phyloP scores from a whole-genome alignment of 2,329 filamentous ascomycete species.

The Leptographium procerum region DNA sequence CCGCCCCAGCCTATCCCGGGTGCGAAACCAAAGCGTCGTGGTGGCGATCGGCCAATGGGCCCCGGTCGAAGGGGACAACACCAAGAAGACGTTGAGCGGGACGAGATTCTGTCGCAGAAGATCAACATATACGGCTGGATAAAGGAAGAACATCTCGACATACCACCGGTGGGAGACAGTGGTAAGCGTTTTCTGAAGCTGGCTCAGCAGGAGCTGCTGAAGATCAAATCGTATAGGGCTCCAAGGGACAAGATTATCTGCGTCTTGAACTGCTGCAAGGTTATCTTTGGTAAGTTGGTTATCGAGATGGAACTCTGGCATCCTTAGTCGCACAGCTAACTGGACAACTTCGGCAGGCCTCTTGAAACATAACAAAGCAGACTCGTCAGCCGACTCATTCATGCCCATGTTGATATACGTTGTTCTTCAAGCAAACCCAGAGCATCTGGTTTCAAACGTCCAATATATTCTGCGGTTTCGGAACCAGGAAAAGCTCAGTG shows the following conservation, averaged over 20 bases:
- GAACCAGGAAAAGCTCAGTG: conserved; percentile 92
- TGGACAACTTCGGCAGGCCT: conserved; percentile 43
- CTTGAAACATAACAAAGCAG: conserved; percentile 80
- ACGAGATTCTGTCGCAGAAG: conserved; percentile 93
- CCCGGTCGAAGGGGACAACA: conserved; percentile 89
- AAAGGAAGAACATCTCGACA: conserved; percentile 84
- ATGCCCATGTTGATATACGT: conserved; percentile 93
- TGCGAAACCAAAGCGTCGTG: conserved; percentile 56
- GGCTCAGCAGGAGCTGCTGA: conserved; percentile 87
- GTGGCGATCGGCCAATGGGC: conserved; percentile 56
- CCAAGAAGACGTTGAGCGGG: conserved; percentile 93
- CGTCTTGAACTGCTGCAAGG: conserved; percentile 96
- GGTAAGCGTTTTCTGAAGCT: conserved; percentile 79
- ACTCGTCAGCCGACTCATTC: conserved; percentile 93
- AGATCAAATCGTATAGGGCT: conserved; percentile 95
- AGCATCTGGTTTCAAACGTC: conserved; percentile 92
- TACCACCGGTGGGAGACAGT: conserved; percentile 71
- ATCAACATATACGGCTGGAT: conserved; percentile 97
- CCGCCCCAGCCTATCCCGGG: conserved; percentile 63
- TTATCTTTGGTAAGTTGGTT: conserved; percentile 69
- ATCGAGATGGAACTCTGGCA: neutral
- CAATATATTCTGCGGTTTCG: conserved; percentile 96
- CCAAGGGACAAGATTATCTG: conserved; percentile 97
- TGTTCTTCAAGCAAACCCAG: conserved; percentile 85
- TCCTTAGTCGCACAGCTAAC: too few species aligned